A percentile compares a stretch with the other conserved stretches of the same genome.
phyloP scores from a whole-genome alignment of 257 asterid genomes.

The Ajuga chamaepitys region DNA sequence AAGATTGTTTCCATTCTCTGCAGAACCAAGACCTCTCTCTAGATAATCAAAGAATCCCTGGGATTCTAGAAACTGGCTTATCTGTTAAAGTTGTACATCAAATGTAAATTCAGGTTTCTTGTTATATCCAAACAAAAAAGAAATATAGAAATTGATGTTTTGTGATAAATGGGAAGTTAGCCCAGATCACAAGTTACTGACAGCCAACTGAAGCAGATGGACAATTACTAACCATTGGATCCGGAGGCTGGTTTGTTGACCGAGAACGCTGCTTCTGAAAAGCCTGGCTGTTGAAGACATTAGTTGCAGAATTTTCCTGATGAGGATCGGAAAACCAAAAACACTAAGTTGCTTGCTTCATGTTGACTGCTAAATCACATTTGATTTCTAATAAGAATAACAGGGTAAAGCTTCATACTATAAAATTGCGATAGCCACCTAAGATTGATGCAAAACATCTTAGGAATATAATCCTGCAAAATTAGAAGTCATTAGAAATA shows the following conservation, averaged over 20 bases:
- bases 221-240: conserved; percentile 73
- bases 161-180: background rate
- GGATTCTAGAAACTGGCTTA: conserved; percentile 81
- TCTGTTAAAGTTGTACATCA: conserved; percentile 45
- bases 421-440: conserved; percentile 96
- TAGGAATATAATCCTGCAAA: conserved; percentile 78
- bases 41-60: conserved; percentile 93
- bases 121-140: background rate
- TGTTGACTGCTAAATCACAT: conserved; percentile 6
- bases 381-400: conserved; percentile 18
- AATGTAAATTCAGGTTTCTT: conserved; percentile 21
- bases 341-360: conserved; percentile 20
- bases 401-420: conserved; percentile 55
- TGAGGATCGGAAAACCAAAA: background rate
- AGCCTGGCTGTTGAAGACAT: conserved; percentile 85
- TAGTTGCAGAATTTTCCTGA: conserved; percentile 84
- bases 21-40: conserved; percentile 87
- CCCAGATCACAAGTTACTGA: conserved; percentile 8
- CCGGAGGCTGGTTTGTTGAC: conserved; percentile 85
- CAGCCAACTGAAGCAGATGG: conserved; percentile 6
- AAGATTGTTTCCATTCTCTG: conserved; percentile 65
- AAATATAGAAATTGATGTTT: background rate
- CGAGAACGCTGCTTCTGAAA: conserved; percentile 92
- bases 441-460: conserved; percentile 85
- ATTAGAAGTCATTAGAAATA: conserved; percentile 13